Percentiles rank a stretch among this genome's conserved stretches.
Conservation (phyloP, 2,329 filamentous ascomycete species). For the Metarhizium robertsii region DNA sequence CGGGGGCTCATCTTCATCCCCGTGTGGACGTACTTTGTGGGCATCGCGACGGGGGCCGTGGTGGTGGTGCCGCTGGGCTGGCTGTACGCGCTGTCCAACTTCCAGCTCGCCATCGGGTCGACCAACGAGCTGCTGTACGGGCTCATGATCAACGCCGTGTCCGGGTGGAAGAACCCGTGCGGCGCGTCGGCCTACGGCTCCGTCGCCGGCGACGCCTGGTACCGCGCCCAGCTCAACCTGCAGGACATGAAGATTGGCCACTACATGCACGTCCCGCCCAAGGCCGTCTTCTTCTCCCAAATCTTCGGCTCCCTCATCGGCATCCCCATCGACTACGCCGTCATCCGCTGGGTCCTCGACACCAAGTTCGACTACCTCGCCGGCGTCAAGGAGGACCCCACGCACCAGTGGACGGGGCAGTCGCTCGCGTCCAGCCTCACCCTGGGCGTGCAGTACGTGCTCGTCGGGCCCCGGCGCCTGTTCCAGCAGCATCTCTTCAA, state of each 20-base stretch:
- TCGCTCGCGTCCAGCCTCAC: constrained; percentile 40
- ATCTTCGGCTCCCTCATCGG: constrained; percentile 49
- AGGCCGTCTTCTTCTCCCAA: constrained; percentile 51
- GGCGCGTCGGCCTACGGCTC: constrained; percentile 49
- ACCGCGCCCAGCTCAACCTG: constrained; percentile 46
- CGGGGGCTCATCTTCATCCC: constrained; percentile 47
- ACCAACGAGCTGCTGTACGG: constrained; percentile 53
- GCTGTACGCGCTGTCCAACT: constrained; percentile 51
- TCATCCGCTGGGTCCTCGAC: constrained; percentile 50
- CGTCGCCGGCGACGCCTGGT: constrained; percentile 54
- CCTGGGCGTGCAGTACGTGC: constrained; percentile 49
- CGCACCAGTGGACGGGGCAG: constrained; percentile 54
- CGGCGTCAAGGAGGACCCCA: constrained; percentile 39
- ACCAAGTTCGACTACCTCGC: constrained; percentile 47
- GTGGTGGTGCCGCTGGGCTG: constrained; percentile 49
- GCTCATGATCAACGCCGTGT: constrained; percentile 45
- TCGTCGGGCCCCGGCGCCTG: constrained; percentile 41
- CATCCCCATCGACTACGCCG: constrained; percentile 51
- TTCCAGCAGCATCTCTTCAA: constrained; percentile 38
- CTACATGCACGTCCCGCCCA: constrained; percentile 53
- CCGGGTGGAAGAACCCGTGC: constrained; percentile 43
- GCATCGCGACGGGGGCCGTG: constrained; percentile 41
- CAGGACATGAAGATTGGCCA: constrained; percentile 57
- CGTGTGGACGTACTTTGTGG: constrained; percentile 50
- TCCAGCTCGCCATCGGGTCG: constrained; percentile 41